A percentile compares a stretch with the other conserved stretches of the same genome.
Evolutionary conservation across 2,329 filamentous ascomycete species (phyloP).

Genomic region (Lasiodiplodia gonubiensis): DNA sequence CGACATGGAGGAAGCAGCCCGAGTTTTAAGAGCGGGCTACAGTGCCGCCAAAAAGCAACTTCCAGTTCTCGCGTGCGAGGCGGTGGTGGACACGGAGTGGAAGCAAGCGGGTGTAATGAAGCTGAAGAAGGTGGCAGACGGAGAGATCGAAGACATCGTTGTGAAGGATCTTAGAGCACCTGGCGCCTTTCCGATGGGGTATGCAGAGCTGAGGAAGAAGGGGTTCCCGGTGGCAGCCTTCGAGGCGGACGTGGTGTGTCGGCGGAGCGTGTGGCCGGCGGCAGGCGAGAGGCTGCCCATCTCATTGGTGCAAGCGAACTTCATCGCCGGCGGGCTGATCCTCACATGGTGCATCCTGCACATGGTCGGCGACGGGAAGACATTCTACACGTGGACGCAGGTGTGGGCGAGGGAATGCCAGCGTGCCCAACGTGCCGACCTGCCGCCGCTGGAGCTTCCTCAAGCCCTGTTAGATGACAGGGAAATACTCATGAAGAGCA

Average conservation of each 20-base stretch:
- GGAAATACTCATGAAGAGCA: not conserved
- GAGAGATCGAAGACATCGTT: conserved; percentile 8
- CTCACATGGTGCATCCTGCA: conserved; percentile 18
- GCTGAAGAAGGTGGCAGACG: conserved; percentile 9
- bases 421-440: not conserved
- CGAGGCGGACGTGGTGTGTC: not conserved
- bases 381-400: conserved; percentile 5
- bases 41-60: not conserved
- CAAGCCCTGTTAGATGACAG: not conserved
- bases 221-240: conserved; percentile 5
- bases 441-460: not conserved
- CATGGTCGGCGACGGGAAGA: not conserved
- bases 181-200: conserved; percentile 8
- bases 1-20: not conserved
- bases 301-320: conserved; percentile 9
- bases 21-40: not conserved
- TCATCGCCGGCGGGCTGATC: conserved; percentile 6
- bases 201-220: conserved; percentile 13
- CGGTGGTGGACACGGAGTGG: not conserved
- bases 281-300: conserved; percentile 2
- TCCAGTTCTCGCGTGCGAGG: conserved; percentile 8
- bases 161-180: conserved; percentile 4
- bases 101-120: conserved; percentile 11
- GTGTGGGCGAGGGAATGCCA: conserved; percentile 9
- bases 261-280: conserved; percentile 1